phyloP scores from a whole-genome alignment of 2,329 filamentous ascomycete species.

The Malbranchea zuffiana region DNA sequence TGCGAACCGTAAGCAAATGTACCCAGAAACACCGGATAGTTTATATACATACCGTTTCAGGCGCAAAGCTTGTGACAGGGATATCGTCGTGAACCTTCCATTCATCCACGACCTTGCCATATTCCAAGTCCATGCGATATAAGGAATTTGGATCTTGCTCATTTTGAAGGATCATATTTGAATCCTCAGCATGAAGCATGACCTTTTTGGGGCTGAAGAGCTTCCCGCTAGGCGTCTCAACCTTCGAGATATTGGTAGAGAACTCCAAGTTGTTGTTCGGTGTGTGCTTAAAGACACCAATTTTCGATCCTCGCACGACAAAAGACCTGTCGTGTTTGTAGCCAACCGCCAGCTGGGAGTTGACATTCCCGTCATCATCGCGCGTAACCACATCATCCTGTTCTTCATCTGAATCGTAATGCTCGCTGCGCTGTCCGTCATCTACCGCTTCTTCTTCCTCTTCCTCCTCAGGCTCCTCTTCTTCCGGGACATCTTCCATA shows the following conservation, averaged over 20 bases:
- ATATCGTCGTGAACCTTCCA: slow-evolving; percentile 99
- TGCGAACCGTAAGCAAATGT: slow-evolving; percentile 27
- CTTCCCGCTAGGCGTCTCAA: slow-evolving; percentile 76
- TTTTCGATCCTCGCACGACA: slow-evolving; percentile 93
- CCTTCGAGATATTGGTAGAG: slow-evolving; percentile 92
- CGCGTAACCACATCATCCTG: slow-evolving; percentile 60
- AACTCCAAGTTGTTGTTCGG: slow-evolving; percentile 87
- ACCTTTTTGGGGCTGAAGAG: slow-evolving; percentile 92
- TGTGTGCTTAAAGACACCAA: slow-evolving; percentile 97
- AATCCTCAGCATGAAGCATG: slow-evolving; percentile 86
- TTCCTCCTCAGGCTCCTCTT: slow-evolving; percentile 46
- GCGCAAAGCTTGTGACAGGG: slow-evolving; percentile 78
- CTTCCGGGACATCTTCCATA: slow-evolving; percentile 65
- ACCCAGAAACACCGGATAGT: neutral
- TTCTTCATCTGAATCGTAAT: slow-evolving; percentile 66
- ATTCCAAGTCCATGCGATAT: slow-evolving; percentile 95
- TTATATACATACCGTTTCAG: slow-evolving; percentile 55
- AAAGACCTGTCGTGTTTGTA: slow-evolving; percentile 97
- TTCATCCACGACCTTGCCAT: slow-evolving; percentile 94
- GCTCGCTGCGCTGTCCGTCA: slow-evolving; percentile 57
- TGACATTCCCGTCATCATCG: slow-evolving; percentile 69
- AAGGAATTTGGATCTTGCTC: slow-evolving; percentile 73
- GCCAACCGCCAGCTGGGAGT: slow-evolving; percentile 87
- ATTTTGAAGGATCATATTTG: slow-evolving; percentile 82
- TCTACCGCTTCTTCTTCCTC: slow-evolving; percentile 52